Conservation (phyloP, 73 alveolate genomes). For the Paramecium caudatum region DNA sequence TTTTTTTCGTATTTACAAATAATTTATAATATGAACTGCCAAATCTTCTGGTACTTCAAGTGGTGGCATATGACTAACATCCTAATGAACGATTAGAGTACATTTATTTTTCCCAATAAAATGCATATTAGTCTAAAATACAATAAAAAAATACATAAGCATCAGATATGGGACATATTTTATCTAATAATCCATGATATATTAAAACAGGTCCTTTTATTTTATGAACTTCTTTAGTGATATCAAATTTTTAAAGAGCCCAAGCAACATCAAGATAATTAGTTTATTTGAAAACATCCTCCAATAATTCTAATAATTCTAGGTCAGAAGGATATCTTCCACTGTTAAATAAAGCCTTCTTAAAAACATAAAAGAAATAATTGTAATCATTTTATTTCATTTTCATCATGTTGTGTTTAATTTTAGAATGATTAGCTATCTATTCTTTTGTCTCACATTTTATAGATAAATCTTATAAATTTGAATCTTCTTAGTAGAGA, state of each 20-base stretch:
- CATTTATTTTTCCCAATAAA: conserved; percentile 25
- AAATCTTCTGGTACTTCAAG: conserved; percentile 48
- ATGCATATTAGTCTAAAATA: background rate
- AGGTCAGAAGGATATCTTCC: conserved; percentile 18
- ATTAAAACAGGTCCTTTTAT: conserved; percentile 42
- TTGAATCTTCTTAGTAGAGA: background rate
- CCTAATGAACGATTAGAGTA: background rate
- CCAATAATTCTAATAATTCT: conserved; percentile 13
- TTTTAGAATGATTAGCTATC: background rate
- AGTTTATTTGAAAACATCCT: conserved; percentile 30
- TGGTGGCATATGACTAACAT: conserved; percentile 58
- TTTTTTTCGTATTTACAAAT: background rate
- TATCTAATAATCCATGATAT: conserved; percentile 36
- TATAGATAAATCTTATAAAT: background rate
- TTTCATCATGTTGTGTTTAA: background rate
- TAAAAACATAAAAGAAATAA: background rate
- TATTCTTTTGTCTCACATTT: conserved; percentile 5
- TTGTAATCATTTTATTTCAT: background rate
- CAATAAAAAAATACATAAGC: background rate
- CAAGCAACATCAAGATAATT: conserved; percentile 16
- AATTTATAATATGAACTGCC: background rate
- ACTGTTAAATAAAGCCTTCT: background rate
- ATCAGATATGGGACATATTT: conserved; percentile 23
- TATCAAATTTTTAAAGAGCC: conserved; percentile 43
- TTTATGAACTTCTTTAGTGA: background rate